phyloP scores from a whole-genome alignment of 345 rosid genomes.

The Erucastrum elatum region DNA sequence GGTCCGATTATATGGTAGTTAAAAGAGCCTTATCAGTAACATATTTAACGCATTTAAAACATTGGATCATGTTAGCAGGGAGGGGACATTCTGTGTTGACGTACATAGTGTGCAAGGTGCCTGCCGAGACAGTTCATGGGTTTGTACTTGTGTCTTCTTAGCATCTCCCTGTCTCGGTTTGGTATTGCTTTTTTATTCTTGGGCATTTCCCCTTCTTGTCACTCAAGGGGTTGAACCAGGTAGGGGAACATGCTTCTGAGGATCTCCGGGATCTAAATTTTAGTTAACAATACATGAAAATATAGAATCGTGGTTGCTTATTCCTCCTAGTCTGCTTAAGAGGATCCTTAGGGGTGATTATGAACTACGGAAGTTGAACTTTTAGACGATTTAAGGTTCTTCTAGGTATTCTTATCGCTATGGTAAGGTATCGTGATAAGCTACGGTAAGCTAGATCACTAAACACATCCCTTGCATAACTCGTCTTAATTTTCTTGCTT shows the following conservation, averaged over 20 bases:
- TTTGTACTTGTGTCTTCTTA: constrained; percentile 38
- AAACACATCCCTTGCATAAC: not conserved
- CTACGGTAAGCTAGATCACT: not conserved
- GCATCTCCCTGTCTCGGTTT: constrained; percentile 55
- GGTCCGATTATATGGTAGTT: constrained; percentile 38
- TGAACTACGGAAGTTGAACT: not conserved
- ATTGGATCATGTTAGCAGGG: constrained; percentile 69
- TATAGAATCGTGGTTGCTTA: constrained; percentile 12
- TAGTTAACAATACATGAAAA: not conserved
- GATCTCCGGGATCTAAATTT: constrained; percentile 36
- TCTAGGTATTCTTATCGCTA: constrained; percentile 3
- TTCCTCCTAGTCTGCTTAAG: not conserved
- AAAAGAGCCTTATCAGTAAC: constrained; percentile 37
- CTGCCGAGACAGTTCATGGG: constrained; percentile 59
- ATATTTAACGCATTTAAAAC: constrained; percentile 23
- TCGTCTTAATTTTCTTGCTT: not conserved
- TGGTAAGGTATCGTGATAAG: constrained; percentile 15
- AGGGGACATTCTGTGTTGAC: constrained; percentile 49
- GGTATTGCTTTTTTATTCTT: constrained; percentile 43
- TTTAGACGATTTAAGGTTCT: constrained; percentile 14
- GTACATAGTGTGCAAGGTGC: constrained; percentile 50
- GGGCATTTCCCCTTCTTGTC: constrained; percentile 40
- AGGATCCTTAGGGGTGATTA: constrained; percentile 15
- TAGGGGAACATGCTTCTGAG: constrained; percentile 38
- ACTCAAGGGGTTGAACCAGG: constrained; percentile 47